Base-by-base conservation (phyloP, 2,329 filamentous ascomycete species). In the Drechslerella dactyloides region DNA sequence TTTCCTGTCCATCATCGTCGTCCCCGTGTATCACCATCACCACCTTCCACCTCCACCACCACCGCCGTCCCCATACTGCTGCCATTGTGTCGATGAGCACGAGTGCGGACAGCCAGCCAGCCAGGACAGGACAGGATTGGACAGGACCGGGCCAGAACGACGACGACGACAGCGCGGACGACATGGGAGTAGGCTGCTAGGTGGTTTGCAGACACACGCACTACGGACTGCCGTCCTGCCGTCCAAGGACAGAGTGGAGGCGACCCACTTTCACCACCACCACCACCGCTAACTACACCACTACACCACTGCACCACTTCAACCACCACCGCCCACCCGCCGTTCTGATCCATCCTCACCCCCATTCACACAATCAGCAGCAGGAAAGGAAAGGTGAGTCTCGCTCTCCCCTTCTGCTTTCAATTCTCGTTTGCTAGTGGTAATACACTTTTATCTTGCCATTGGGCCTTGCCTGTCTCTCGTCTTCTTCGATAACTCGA, bases 31-130 rank as follows among this genome's bases (percentile, higher is more conserved):
- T 59, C 57, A 40, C 17, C 48, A 78, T 78, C 8, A 66, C 65
- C 48, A 77, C 76, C 40, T 73, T 56, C 30, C 74, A 63, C 74
- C 77, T 75, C 55, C 76, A 60, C 56, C 54, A 51, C n/a, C 21
- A 52, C 50, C 54, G 42, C 58, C 40, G 15, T 64, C 19, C 37
- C 53, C 40, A 15, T 4, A 44, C 40, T 33, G 46, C 35, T 58
- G 58, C 58, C 52, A 54, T 44, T 42, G 56, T 33, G 64, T 52
- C 53, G 46, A 46, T 40, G 65, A 70, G 52, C n/a, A 19, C 15
- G 19, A 19, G 8, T 23, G 44, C n/a, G 44, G n/a, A 48, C 15
- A 10, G 44, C 8, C 11, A 37, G n/a, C n/a, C 33, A 13, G 33
- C 6, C 33, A 37, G 33, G 33, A 6, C 33, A 37, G 33, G 33